Evolutionary conservation across 2,329 filamentous ascomycete genomes (phyloP).

Genomic region (Chaetomiaceae sp.): DNA sequence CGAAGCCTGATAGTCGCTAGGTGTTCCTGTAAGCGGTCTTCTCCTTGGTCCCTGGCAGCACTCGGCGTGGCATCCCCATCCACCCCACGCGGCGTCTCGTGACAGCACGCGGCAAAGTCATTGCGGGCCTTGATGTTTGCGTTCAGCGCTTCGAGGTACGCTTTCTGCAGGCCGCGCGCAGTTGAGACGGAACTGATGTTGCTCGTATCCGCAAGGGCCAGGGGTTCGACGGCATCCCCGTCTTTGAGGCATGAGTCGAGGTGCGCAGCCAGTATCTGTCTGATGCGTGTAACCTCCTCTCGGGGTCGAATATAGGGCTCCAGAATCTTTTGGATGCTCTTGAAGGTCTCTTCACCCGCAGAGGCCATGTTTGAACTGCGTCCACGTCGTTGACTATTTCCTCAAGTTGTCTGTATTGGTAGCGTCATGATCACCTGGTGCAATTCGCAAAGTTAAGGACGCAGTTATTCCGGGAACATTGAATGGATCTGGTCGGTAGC

Average conservation of each 20-base stretch:
- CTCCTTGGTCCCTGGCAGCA: conserved; percentile 11
- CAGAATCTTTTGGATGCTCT: conserved; percentile 41
- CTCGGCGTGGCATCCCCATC: not conserved
- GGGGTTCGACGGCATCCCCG: conserved; percentile 39
- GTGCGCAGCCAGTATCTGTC: conserved; percentile 50
- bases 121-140: conserved; percentile 48
- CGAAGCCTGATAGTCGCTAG: conserved; percentile 47
- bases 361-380: conserved; percentile 24
- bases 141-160: conserved; percentile 51
- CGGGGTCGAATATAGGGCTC: conserved; percentile 51
- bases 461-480: too few species aligned
- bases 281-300: conserved; percentile 53
- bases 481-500: too few species aligned
- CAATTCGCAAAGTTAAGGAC: too few species aligned
- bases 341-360: conserved; percentile 32
- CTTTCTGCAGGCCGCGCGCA: conserved; percentile 45
- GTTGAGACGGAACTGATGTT: conserved; percentile 29
- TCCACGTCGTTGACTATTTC: not conserved
- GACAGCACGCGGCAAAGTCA: conserved; percentile 39
- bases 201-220: conserved; percentile 44
- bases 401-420: not conserved
- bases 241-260: conserved; percentile 44
- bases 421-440: not conserved
- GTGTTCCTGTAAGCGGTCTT: conserved; percentile 43
- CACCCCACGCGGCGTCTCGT: not conserved